Evolutionary conservation across 257 asterid genomes (phyloP).

Genomic region (Lycium barbarum): DNA sequence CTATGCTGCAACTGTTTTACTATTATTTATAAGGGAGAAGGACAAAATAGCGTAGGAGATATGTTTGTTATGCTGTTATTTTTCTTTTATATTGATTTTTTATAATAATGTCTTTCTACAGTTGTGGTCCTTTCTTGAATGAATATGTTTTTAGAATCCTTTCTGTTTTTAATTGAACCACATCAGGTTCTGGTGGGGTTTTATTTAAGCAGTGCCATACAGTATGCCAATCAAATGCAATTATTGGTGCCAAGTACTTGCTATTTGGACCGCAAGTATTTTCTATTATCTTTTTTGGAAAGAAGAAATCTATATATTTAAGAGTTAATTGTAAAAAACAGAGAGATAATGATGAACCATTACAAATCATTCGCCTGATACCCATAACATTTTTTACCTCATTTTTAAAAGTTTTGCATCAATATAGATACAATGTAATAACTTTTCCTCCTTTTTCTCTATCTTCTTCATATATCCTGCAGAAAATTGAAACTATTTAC

Average conservation of each 20-base stretch:
- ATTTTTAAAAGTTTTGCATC: too few species aligned
- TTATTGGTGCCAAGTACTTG: constrained; percentile 4
- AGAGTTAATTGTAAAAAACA: too few species aligned
- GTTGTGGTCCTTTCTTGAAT: neutral
- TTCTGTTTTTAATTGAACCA: neutral
- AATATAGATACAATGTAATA: too few species aligned
- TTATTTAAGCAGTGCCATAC: neutral
- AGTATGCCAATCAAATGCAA: neutral
- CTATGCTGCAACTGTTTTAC: neutral
- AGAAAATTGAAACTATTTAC: too few species aligned
- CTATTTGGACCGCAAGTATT: neutral
- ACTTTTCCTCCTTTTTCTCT: too few species aligned
- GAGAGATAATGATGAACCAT: neutral
- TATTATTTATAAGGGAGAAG: neutral
- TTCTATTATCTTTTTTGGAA: neutral
- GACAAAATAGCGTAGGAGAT: neutral
- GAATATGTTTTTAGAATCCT: neutral
- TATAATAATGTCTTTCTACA: neutral
- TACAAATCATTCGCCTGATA: too few species aligned
- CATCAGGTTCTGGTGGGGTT: constrained; percentile 11
- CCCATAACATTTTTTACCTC: too few species aligned
- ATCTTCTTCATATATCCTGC: too few species aligned
- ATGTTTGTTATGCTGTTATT: neutral
- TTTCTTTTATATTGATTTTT: neutral
- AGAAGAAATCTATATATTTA: neutral